Evolutionary conservation across 176 grass and related monocot species (phyloP).

Genomic region (Cocos nucifera): DNA sequence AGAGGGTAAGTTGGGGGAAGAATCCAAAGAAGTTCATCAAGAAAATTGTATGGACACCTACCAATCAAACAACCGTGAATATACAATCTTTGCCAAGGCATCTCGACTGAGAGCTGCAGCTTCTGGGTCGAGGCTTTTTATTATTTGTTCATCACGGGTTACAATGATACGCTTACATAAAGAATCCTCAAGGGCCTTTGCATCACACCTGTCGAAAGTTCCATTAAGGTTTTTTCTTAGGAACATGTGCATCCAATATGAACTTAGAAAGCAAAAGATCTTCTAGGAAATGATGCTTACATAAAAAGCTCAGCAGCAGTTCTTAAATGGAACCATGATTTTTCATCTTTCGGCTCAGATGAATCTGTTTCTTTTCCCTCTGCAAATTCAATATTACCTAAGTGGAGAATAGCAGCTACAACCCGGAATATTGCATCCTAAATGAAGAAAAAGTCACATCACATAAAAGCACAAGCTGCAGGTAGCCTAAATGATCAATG

Average conservation of each 20-base stretch:
- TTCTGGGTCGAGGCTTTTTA: slow-evolving; percentile 66
- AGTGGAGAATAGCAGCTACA: slow-evolving; percentile 87
- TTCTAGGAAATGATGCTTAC: slow-evolving; percentile 31
- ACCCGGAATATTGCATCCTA: slow-evolving; percentile 93
- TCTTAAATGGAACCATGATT: slow-evolving; percentile 77
- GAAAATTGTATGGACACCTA: slow-evolving; percentile 21
- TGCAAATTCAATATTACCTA: slow-evolving; percentile 82
- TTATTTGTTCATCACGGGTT: slow-evolving; percentile 89
- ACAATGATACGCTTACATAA: slow-evolving; percentile 88
- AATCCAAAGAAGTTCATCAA: not conserved
- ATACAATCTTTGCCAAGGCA: slow-evolving; percentile 86
- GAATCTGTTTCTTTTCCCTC: slow-evolving; percentile 80
- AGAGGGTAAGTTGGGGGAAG: not conserved
- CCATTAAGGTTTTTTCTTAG: too few species aligned
- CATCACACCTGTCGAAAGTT: slow-evolving; percentile 54
- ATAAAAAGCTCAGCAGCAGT: slow-evolving; percentile 82
- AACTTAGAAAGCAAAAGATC: slow-evolving; percentile 1
- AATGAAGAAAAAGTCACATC: slow-evolving; percentile 26
- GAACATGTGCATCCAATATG: too few species aligned
- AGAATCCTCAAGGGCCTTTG: slow-evolving; percentile 77
- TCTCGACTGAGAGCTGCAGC: slow-evolving; percentile 80
- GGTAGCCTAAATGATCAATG: slow-evolving; percentile 9
- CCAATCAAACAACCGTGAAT: slow-evolving; percentile 96
- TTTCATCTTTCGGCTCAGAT: slow-evolving; percentile 89
- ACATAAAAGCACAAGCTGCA: slow-evolving; percentile 1